Conservation (phyloP, 2,329 filamentous ascomycete genomes). For the Chalara sp. region DNA sequence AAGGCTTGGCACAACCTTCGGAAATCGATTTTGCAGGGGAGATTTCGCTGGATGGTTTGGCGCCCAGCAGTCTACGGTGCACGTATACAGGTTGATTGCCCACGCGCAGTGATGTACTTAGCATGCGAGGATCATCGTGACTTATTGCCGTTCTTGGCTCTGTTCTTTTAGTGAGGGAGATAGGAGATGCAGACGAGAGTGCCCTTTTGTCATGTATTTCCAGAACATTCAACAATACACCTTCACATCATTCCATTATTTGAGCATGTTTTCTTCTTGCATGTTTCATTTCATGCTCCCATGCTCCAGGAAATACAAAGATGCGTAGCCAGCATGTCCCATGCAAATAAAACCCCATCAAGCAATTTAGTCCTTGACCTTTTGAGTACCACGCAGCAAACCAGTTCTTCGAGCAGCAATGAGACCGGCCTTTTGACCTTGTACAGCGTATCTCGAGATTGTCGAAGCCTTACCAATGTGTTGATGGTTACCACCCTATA, state of each 20-base stretch:
- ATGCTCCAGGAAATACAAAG: conserved; percentile 25
- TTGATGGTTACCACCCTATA: conserved; percentile 88
- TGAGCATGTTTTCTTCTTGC: not conserved
- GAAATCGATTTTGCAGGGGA: too few relatives aligned
- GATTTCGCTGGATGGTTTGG: too few relatives aligned
- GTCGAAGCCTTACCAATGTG: conserved; percentile 95
- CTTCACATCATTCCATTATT: conserved; percentile 2
- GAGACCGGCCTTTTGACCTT: conserved; percentile 99
- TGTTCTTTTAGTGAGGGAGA: too few relatives aligned
- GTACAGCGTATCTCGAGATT: conserved; percentile 94
- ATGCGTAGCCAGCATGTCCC: conserved; percentile 27
- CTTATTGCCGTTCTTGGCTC: too few relatives aligned
- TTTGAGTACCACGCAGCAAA: conserved; percentile 99
- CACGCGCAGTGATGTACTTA: too few relatives aligned
- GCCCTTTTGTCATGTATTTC: too few relatives aligned
- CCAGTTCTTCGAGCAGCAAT: conserved; percentile 99
- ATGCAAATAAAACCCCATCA: conserved; percentile 25
- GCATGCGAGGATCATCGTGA: too few relatives aligned
- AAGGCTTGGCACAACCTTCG: not conserved
- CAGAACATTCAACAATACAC: too few relatives aligned
- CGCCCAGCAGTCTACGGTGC: too few relatives aligned
- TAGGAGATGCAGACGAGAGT: too few relatives aligned
- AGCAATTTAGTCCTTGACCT: conserved; percentile 82
- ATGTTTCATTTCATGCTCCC: conserved; percentile 24
- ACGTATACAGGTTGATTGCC: too few relatives aligned